Base-by-base conservation (phyloP, 495 filamentous ascomycete species). In the Hypoxylon fuscum region DNA sequence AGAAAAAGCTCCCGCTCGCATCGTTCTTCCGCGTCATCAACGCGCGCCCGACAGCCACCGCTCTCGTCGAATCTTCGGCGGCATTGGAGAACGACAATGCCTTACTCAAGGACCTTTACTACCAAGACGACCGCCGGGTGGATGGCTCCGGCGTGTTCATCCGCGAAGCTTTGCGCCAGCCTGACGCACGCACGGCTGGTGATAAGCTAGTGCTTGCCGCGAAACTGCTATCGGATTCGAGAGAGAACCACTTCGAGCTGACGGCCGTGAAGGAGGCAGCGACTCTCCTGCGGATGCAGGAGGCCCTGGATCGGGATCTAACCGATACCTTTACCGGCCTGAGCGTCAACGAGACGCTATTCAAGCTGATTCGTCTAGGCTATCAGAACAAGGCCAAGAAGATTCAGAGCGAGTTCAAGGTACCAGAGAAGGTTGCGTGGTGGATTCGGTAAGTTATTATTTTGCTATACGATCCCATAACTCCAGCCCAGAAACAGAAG, bases 1-100 rank as follows among this genome's bases (percentile, higher is more conserved):
- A 91, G 76, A 91, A 91, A 75, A 97, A 96, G 68, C 83, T 96
- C 9, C 91, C 96, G 5, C 81, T 97, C 1, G 89, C 93, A 1
- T 87, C 84, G 53, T 98, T 98, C 79, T 98, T 98, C 81, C 87
- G 93, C 48, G 89, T 91, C 54, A 91, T 98, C 72, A 96, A 91
- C 72, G 86, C 79, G 59, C 88, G 94, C 5, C 94, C 96, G 0
- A 84, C 90, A 46, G 95, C 95, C 17, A 92, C 90, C 2, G 91
- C 95, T 0, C 82, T 98, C 12, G 90, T 98, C 25, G 95, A 98
- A 70, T 85, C 92, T 1, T 88, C 87, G 0, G 94, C 95, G 1
- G 67, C 72, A 17, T 31, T 75, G 5, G 83, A 82, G 18, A 87
- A 91, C 45, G 95, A 97, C 66, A 82, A 81, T 2, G 89, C 96